Base-by-base conservation (phyloP, 495 filamentous ascomycete species). In the Hyaloscypha hepaticicola region DNA sequence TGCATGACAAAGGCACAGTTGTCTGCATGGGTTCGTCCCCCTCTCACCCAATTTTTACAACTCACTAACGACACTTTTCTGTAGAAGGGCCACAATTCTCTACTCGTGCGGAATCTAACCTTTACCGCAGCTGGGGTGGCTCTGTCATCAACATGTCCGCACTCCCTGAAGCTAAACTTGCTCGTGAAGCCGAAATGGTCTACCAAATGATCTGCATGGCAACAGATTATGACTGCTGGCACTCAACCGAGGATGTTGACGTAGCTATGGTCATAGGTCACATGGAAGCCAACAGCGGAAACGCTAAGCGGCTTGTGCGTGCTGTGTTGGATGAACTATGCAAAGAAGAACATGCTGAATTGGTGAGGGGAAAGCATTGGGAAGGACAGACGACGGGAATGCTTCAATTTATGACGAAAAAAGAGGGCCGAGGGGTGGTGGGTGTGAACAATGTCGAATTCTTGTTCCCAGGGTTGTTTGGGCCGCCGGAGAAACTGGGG, bases 201-300 rank as follows among this genome's bases (percentile, higher is more conserved):
- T 97, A 97, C 73, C 91, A 94, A 79, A 94, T 97, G 85, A 94
- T 99, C 69, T 97, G 94, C 82, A 99, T 99, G 96, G 88, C 90
- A 28, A 99, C 95, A 25, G 95, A 99, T 78, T 99, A 99, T 72
- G 96, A 99, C 77, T 96, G 93, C 84, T 98, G 95, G 95, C 90
- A 90, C 73, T 78, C 76, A 31, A 80, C 80, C 5, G 87, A 84
- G 52, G 89, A 88, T 49, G 95, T 99, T 34, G 93, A 90, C 65
- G 95, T 99, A 8, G 91, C 91, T 73, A 97, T 97, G 89, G 96
- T 99, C 16, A 94, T 97, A 88, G 89, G 85, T 51, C 88, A 97
- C 76, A 99, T 99, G 96, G 88, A 86, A 68, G 87, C 90, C 60
- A 99, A 99, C 75, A 81, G 89, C 51, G 80, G 85, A 65, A 99